These are phyloP conservation scores for Tanacetum coccineum DNA, from an alignment of 129 eudicot species.

Conservation along the genomic window DNA sequence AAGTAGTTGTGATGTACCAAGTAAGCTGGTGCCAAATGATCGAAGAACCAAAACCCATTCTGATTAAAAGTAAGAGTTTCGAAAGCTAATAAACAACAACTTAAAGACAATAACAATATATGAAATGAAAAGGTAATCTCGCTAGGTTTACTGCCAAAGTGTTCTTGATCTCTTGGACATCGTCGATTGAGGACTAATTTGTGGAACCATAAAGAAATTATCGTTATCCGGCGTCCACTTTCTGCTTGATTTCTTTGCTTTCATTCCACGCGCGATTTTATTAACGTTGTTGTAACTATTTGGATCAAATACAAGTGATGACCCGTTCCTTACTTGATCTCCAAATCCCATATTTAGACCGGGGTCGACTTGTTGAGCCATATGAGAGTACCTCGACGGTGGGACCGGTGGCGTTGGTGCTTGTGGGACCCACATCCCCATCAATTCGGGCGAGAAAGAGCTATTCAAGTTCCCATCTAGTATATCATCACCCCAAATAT, in stretches of 20 bases:
- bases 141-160: constrained; percentile 30
- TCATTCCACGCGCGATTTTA: constrained; percentile 1
- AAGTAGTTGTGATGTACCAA: too few species aligned
- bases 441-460: constrained; percentile 33
- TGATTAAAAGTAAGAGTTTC: too few species aligned
- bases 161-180: constrained; percentile 46
- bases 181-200: constrained; percentile 38
- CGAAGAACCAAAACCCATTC: too few species aligned
- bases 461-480: constrained; percentile 29
- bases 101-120: constrained; percentile 13
- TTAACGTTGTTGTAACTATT: neutral
- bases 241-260: constrained; percentile 33
- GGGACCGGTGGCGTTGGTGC: constrained; percentile 28
- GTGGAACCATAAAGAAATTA: constrained; percentile 70
- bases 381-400: neutral
- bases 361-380: constrained; percentile 20
- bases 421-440: constrained; percentile 71
- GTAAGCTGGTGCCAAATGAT: too few species aligned
- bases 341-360: constrained; percentile 34
- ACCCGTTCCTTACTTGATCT: constrained; percentile 28
- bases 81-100: too few species aligned
- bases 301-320: constrained; percentile 13
- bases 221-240: constrained; percentile 36
- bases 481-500: constrained; percentile 59
- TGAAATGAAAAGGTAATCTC: neutral